Conservation (phyloP, 2,329 filamentous ascomycete species). For the Claviceps sp. region DNA sequence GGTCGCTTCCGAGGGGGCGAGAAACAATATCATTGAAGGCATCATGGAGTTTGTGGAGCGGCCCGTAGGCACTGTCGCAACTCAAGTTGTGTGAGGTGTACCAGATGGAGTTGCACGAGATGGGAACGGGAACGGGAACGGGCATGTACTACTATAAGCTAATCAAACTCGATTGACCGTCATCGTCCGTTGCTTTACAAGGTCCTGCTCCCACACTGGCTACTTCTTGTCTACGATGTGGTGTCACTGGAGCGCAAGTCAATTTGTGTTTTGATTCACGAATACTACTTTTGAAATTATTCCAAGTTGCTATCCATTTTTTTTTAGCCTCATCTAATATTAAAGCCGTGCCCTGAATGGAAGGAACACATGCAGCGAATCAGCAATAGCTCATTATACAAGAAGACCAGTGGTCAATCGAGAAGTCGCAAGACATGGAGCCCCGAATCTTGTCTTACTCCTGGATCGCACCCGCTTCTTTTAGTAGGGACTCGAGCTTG, state of each 20-base stretch:
- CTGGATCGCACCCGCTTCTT: conserved; percentile 28
- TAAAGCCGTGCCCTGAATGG: conserved; percentile 3
- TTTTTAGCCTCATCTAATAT: background rate
- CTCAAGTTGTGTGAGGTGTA: conserved; percentile 47
- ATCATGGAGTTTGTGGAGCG: conserved; percentile 78
- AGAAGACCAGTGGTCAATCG: background rate
- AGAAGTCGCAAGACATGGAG: background rate
- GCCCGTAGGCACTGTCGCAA: conserved; percentile 74
- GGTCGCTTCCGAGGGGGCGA: conserved; percentile 72
- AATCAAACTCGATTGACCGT: background rate
- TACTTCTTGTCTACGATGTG: background rate
- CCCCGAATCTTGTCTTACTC: conserved; percentile 18
- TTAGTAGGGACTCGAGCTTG: conserved; percentile 27
- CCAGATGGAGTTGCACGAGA: background rate
- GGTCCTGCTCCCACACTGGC: too few species aligned
- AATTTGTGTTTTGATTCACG: background rate
- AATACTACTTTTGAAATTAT: background rate
- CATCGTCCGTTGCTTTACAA: too few species aligned
- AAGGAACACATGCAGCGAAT: background rate
- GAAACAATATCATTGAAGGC: conserved; percentile 73
- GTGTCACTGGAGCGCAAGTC: background rate
- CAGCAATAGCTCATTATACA: background rate
- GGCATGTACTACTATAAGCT: background rate
- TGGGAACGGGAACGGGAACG: background rate
- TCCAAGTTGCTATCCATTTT: background rate